Evolutionary conservation across 2,329 filamentous ascomycete species (phyloP).

Genomic region (Teratosphaeriaceae sp.): DNA sequence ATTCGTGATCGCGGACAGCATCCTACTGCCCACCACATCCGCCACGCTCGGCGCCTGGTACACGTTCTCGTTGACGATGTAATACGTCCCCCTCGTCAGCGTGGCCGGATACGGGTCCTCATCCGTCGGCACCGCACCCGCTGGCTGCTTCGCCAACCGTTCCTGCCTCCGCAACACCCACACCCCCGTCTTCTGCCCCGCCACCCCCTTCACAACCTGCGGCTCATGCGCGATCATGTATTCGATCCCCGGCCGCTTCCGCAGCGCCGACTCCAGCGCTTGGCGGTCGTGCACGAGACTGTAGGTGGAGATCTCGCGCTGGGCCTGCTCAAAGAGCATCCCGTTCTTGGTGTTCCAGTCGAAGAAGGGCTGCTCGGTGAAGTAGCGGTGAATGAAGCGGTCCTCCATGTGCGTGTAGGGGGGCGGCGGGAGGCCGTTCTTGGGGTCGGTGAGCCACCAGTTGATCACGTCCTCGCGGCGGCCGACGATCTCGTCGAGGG

Average conservation of each 20-base stretch:
- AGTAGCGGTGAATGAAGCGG: conserved; percentile 52
- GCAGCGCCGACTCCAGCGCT: conserved; percentile 49
- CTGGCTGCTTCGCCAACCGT: conserved; percentile 34
- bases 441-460: conserved; percentile 21
- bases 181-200: conserved; percentile 38
- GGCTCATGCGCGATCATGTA: conserved; percentile 56
- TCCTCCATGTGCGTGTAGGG: conserved; percentile 27
- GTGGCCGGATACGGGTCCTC: conserved; percentile 19
- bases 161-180: conserved; percentile 58
- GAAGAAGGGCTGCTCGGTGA: conserved; percentile 57
- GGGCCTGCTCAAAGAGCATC: conserved; percentile 47
- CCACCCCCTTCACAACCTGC: conserved; percentile 36
- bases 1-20: conserved; percentile 51
- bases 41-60: conserved; percentile 57
- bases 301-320: conserved; percentile 42
- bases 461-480: conserved; percentile 17
- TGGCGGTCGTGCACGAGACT: conserved; percentile 49
- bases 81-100: conserved; percentile 50
- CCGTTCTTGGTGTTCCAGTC: conserved; percentile 56
- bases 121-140: conserved; percentile 39
- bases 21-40: conserved; percentile 46
- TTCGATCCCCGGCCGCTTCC: conserved; percentile 50
- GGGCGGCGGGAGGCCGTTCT: conserved; percentile 7
- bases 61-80: conserved; percentile 53
- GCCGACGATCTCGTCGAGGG: conserved; percentile 22